A percentile compares a stretch with the other conserved stretches of the same genome.
phyloP scores from a whole-genome alignment of 192 early-diverging fungal species.

The Gigaspora rosea region DNA sequence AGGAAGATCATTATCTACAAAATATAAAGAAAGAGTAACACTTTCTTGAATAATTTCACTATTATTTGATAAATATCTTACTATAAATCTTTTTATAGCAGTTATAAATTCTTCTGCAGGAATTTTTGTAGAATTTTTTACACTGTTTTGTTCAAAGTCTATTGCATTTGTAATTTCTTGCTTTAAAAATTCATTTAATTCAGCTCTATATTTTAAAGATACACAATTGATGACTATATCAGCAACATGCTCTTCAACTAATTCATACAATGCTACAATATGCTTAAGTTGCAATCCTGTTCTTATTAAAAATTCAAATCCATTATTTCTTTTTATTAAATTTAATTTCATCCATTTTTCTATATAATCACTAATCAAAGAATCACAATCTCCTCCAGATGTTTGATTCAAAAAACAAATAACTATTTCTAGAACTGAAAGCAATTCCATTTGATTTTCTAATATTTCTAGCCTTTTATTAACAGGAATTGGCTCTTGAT shows the following conservation, averaged over 20 bases:
- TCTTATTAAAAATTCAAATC: neutral
- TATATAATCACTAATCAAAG: slow-evolving; percentile 20
- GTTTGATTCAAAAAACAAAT: slow-evolving; percentile 27
- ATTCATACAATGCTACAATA: slow-evolving; percentile 22
- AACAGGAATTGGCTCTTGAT: slow-evolving; percentile 23
- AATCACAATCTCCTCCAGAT: neutral
- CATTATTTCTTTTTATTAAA: neutral
- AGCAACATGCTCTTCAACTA: slow-evolving; percentile 26
- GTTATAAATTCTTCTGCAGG: slow-evolving; percentile 15
- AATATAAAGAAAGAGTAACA: slow-evolving; percentile 3
- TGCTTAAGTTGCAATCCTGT: slow-evolving; percentile 21
- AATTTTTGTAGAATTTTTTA: neutral
- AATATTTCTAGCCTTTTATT: neutral
- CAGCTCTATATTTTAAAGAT: neutral
- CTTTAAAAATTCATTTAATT: neutral
- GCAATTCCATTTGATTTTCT: neutral
- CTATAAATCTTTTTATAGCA: slow-evolving; percentile 27
- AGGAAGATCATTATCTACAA: neutral
- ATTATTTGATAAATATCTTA: slow-evolving; percentile 12
- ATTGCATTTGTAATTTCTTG: neutral
- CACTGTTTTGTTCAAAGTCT: neutral
- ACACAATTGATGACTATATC: slow-evolving; percentile 15
- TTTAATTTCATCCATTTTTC: slow-evolving; percentile 27
- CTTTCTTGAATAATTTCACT: neutral
- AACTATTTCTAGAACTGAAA: slow-evolving; percentile 20